A percentile compares a stretch with the other conserved stretches of the same genome.
Conservation (phyloP, 441 rosid species). For the Populus hybrid region DNA sequence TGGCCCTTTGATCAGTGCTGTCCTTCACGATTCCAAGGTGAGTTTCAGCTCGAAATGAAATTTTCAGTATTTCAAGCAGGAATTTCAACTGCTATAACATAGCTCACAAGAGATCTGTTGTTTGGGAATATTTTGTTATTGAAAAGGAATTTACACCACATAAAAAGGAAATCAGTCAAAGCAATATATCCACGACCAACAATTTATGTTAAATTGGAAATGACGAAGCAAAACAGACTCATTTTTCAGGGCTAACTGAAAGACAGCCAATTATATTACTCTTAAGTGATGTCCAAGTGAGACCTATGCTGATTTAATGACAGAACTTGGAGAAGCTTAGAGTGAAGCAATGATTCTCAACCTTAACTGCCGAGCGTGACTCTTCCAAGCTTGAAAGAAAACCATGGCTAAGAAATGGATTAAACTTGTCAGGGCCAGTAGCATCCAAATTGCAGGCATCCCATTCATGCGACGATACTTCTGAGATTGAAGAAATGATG, state of each 20-base stretch:
- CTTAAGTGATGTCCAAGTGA: conserved; percentile 5
- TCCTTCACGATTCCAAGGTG: not conserved
- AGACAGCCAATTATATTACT: not conserved
- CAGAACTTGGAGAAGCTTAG: not conserved
- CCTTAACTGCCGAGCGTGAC: conserved; percentile 66
- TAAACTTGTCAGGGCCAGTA: conserved; percentile 55
- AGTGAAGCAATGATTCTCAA: conserved; percentile 18
- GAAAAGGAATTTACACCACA: not conserved
- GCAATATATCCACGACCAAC: not conserved
- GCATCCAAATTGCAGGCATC: conserved; percentile 80
- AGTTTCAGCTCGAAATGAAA: not conserved
- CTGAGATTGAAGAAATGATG: conserved; percentile 65
- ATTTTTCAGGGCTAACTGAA: not conserved
- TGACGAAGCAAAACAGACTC: not conserved
- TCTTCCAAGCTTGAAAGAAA: conserved; percentile 93
- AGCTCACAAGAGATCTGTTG: not conserved
- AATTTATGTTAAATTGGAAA: not conserved
- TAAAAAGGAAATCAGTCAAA: not conserved
- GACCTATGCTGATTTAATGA: not conserved
- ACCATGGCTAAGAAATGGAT: conserved; percentile 77
- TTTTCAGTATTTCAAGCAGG: not conserved
- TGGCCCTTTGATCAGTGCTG: not conserved
- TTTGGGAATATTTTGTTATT: not conserved
- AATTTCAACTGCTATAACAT: not conserved
- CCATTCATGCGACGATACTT: conserved; percentile 67